Base-by-base conservation (phyloP, 805 yeast genomes). In the Aciculoconidium aculeatum region DNA sequence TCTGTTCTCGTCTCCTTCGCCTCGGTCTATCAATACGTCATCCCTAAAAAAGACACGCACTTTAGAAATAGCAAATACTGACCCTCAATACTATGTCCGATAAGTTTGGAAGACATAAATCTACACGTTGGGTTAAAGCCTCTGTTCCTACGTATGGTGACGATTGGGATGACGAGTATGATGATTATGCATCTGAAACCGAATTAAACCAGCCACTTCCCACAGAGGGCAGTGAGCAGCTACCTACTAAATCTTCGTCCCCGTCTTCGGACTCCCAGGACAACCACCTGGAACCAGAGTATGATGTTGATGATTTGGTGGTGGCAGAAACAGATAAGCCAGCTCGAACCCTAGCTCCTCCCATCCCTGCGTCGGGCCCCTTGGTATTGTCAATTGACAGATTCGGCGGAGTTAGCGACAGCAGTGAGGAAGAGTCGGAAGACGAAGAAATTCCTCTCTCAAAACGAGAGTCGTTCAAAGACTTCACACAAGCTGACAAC, bases 111-210 rank as follows among this genome's bases (percentile, higher is more conserved):
- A 54, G 70, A 43, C 69, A 63, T 32, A 54, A 53, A 26, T 62
- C 68, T 20, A 52, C 67, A 5, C 46, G 70, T 28, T 64, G 70
- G 70, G 66, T 54, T 7, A 58, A 55, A 30, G 61, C 69, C 5
- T 40, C 56, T n/a, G 58, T 55, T 4, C 70, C 69, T n/a, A 31
- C 51, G 3, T 61, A 61, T 34, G 66, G 66, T 1, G 65, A 59
- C 31, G 65, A 59, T 13, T 62, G 68, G 68, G 61, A 55, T 31
- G 62, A 55, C 15, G 61, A 52, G 17, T 38, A 46, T 25, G 51
- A 44, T 13, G n/a, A n/a, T n/a, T n/a, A n/a, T n/a, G n/a, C n/a
- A n/a, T n/a, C n/a, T n/a, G n/a, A n/a, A n/a, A n/a, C n/a, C n/a
- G n/a, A n/a, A n/a, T n/a, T n/a, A n/a, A n/a, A n/a, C n/a, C n/a